Evolutionary conservation across 306 rosid species (phyloP).

Genomic region (Casuarina equisetifolia): DNA sequence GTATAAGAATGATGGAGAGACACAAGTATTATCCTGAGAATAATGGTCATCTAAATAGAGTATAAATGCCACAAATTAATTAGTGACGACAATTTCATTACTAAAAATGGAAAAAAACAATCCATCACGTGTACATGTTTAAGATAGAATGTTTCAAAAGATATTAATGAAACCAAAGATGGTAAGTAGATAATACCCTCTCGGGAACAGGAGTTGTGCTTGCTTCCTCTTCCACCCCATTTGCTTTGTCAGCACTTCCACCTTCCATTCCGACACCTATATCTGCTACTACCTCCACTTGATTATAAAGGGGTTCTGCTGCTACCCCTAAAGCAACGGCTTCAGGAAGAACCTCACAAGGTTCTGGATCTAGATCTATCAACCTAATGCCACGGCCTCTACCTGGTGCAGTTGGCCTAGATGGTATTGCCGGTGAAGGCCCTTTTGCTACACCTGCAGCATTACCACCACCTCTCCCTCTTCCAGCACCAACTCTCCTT

Average conservation of each 20-base stretch:
- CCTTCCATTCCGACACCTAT: constrained; percentile 78
- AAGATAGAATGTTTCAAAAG: constrained; percentile 1
- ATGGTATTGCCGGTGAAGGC: constrained; percentile 69
- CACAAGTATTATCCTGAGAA: constrained; percentile 1
- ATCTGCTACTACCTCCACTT: constrained; percentile 61
- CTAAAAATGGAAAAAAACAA: constrained; percentile 15
- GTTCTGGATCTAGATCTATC: constrained; percentile 80
- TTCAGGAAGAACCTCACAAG: constrained; percentile 63
- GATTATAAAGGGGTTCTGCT: constrained; percentile 56
- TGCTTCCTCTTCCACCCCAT: constrained; percentile 78
- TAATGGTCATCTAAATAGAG: constrained; percentile 9
- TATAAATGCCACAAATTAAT: neutral
- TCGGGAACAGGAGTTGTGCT: constrained; percentile 80
- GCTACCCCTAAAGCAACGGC: constrained; percentile 58
- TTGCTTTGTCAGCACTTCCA: constrained; percentile 72
- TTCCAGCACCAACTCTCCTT: constrained; percentile 81
- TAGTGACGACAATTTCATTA: constrained; percentile 7
- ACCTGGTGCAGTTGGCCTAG: constrained; percentile 85
- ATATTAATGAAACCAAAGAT: constrained; percentile 20
- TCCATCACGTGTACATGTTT: constrained; percentile 20
- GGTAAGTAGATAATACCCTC: constrained; percentile 55
- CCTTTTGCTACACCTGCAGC: constrained; percentile 75
- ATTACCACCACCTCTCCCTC: constrained; percentile 88
- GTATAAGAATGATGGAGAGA: constrained; percentile 9
- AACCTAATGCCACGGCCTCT: constrained; percentile 91